Conservation (phyloP, 2,329 filamentous ascomycete genomes). For the Chrysoporthe puriensis region DNA sequence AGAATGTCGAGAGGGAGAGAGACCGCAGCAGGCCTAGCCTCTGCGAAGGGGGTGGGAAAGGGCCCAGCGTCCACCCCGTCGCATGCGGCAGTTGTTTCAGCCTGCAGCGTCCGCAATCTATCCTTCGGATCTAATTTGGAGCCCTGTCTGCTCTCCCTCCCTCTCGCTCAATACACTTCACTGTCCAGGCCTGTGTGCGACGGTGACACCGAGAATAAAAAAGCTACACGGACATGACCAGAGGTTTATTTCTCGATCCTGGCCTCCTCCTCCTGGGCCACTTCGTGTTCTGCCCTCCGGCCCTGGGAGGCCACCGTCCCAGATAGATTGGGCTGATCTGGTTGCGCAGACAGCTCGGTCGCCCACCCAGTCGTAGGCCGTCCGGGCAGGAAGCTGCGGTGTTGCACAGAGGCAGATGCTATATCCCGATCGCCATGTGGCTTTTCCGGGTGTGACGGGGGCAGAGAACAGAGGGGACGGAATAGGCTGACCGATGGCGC, state of each 20-base stretch:
- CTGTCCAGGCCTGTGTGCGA: neutral
- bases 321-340: conserved; percentile 17
- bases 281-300: neutral
- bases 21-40: neutral
- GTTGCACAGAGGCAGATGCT: neutral
- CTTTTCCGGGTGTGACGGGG: conserved; percentile 7
- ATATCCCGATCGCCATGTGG: conserved; percentile 10
- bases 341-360: neutral
- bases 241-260: neutral
- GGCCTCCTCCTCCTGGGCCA: neutral
- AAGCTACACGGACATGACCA: neutral
- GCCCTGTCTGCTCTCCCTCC: neutral
- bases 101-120: conserved; percentile 9
- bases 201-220: neutral
- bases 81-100: conserved; percentile 28
- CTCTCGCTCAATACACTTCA: neutral
- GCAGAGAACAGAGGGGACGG: conserved; percentile 1
- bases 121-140: conserved; percentile 8
- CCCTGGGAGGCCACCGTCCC: conserved; percentile 9
- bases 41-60: too few species aligned
- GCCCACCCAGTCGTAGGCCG: neutral
- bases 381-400: neutral
- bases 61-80: neutral
- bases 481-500: neutral
- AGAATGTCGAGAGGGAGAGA: neutral